These are phyloP conservation scores for Prinsepia uniflora DNA, from an alignment of 306 rosid genomes.

Conservation along the genomic window DNA sequence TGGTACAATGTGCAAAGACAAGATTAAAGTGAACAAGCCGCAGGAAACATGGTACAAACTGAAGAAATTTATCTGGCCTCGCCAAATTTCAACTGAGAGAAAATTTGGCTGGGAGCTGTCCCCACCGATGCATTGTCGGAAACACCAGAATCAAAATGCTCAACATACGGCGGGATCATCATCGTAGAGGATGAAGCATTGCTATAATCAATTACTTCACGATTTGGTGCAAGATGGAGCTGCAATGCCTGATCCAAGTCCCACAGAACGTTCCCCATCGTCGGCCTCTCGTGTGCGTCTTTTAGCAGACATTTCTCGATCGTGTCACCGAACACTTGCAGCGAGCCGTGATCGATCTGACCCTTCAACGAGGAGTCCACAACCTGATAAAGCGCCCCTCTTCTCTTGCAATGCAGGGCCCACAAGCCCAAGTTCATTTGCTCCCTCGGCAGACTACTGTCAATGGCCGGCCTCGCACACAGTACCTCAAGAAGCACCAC, in stretches of 20 bases:
- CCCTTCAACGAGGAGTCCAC: constrained; percentile 42
- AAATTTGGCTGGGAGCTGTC: constrained; percentile 20
- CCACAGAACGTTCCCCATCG: constrained; percentile 50
- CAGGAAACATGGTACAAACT: not conserved
- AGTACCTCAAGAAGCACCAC: constrained; percentile 48
- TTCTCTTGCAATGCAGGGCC: constrained; percentile 39
- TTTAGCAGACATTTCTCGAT: constrained; percentile 44
- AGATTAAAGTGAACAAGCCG: not conserved
- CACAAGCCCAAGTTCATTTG: constrained; percentile 47
- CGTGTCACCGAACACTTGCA: constrained; percentile 38
- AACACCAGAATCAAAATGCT: constrained; percentile 8
- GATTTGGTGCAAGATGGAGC: constrained; percentile 37
- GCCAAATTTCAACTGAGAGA: constrained; percentile 32
- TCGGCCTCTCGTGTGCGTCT: constrained; percentile 35
- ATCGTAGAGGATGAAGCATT: constrained; percentile 24
- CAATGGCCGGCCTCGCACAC: constrained; percentile 45
- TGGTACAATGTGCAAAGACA: not conserved
- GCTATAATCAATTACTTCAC: constrained; percentile 24
- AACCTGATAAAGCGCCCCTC: constrained; percentile 35
- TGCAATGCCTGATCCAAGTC: constrained; percentile 50
- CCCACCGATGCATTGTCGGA: not conserved
- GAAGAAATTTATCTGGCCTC: constrained; percentile 12
- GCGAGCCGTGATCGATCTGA: constrained; percentile 40
- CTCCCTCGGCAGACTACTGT: constrained; percentile 39
- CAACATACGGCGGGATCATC: constrained; percentile 20